Base-by-base conservation (phyloP, 805 yeast species). In the Nakazawaea ishiwadae region DNA sequence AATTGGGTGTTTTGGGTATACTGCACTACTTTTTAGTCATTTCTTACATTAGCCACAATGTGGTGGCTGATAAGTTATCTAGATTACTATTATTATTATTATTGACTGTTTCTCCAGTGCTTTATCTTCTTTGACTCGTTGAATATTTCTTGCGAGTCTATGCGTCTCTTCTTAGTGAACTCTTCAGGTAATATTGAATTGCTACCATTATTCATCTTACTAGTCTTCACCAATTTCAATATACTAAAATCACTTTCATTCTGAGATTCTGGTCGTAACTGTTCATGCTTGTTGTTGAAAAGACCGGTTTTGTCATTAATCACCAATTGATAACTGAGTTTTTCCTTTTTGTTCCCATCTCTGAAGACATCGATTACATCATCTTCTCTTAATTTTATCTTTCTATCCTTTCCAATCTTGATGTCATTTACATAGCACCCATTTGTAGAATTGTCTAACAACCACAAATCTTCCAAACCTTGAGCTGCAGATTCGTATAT, bases 361-460 rank as follows among this genome's bases (percentile, higher is more conserved):
- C 73, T 69, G 49, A 88, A 81, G 15, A 88, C 63, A 51, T 77
- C 77, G 4, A 89, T 59, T 24, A 62, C 66, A 56, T 88, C 96
- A 0, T 83, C 83, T 46, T 82, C 68, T 51, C 68, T 76, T 1
- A 90, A 52, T 40, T 77, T 69, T 0, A 69, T 71, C 51, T 85
- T 86, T 24, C 73, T 68, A 2, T 83, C 82, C 45, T 77, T 77
- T 0, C 83, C 82, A 35, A 86, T 55, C 37, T 69, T 69, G 6
- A 63, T 58, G 6, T 74, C 73, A 52, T 88, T 85, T 6, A 90
- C 73, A 51, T 68, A 76, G 55, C 96, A 84, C 2, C 86, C 82
- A 58, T 89, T 90, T 0, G 95, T 77, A 42, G 93, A 83, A 47
- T 69, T 75, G 50, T 89, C 96, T 35, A 85, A 61, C 23, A 90